phyloP scores from a whole-genome alignment of 2,329 filamentous ascomycete genomes.

The Colletotrichum acutatum region DNA sequence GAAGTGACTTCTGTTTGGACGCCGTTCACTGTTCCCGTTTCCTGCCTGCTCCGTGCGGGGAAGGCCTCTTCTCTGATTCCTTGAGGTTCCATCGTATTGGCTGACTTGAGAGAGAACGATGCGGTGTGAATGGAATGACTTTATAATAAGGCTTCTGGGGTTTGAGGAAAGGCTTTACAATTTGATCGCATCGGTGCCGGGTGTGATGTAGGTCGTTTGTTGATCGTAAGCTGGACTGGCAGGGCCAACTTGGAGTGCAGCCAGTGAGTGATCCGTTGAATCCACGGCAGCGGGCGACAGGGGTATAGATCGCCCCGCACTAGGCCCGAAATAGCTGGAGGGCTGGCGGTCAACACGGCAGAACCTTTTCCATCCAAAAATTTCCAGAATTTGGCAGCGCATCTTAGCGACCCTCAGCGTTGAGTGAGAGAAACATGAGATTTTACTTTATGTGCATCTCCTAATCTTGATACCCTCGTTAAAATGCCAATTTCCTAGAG shows the following conservation, averaged over 20 bases:
- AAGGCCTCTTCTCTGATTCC: conserved; percentile 68
- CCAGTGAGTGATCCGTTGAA: not conserved
- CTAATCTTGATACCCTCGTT: conserved; percentile 12
- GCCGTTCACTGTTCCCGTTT: conserved; percentile 72
- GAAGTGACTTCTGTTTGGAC: conserved; percentile 77
- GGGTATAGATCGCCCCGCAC: conserved; percentile 45
- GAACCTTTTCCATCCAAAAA: conserved; percentile 47
- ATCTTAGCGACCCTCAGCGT: conserved; percentile 15
- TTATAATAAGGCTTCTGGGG: not conserved
- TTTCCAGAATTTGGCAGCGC: conserved; percentile 40
- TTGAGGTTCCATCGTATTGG: conserved; percentile 49
- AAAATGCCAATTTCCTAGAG: not conserved
- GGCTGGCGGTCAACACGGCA: conserved; percentile 51
- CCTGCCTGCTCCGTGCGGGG: conserved; percentile 71
- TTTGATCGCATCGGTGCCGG: not conserved
- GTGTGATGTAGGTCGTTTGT: not conserved
- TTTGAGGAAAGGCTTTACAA: not conserved
- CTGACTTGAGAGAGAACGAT: no score
- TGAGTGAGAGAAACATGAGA: not conserved
- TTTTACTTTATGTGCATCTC: not conserved
- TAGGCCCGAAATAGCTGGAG: conserved; percentile 44
- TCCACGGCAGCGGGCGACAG: conserved; percentile 3
- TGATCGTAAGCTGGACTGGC: not conserved
- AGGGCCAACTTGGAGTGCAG: conserved; percentile 26
- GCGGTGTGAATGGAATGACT: not conserved